Conservation (phyloP, 2,329 filamentous ascomycete species). For the Cladobotryum protrusum region DNA sequence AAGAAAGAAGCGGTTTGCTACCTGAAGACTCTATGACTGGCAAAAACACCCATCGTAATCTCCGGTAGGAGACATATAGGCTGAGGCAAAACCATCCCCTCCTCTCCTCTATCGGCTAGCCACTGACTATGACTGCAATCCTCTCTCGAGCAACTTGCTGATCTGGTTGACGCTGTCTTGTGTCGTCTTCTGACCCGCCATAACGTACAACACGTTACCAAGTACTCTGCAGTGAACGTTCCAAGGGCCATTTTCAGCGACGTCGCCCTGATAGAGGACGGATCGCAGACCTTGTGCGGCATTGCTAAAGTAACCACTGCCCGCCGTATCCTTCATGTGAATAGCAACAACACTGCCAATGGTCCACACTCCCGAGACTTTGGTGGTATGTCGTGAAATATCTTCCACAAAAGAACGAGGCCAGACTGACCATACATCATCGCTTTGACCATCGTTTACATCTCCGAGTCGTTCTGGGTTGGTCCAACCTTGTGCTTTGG, state of each 20-base stretch:
- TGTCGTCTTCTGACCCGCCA: slow-evolving; percentile 45
- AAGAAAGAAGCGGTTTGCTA: too few relatives aligned
- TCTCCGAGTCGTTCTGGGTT: background rate
- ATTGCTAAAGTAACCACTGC: slow-evolving; percentile 41
- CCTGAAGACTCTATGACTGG: too few relatives aligned
- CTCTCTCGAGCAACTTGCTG: slow-evolving; percentile 8
- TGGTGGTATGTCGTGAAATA: slow-evolving; percentile 47
- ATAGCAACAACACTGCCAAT: slow-evolving; percentile 71
- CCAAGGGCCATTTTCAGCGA: slow-evolving; percentile 28
- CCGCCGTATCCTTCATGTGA: slow-evolving; percentile 36
- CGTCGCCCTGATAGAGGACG: slow-evolving; percentile 21
- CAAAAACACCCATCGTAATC: too few relatives aligned
- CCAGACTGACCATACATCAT: slow-evolving; percentile 63
- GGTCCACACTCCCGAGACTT: slow-evolving; percentile 62
- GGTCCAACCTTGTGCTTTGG: slow-evolving; percentile 41
- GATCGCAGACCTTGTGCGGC: slow-evolving; percentile 39
- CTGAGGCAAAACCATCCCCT: background rate
- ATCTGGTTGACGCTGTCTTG: slow-evolving; percentile 24
- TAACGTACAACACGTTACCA: slow-evolving; percentile 54
- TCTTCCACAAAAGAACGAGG: slow-evolving; percentile 50
- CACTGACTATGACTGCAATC: background rate
- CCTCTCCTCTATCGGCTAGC: background rate
- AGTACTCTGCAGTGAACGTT: slow-evolving; percentile 50
- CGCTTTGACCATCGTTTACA: slow-evolving; percentile 15
- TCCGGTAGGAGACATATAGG: too few relatives aligned